Conservation (phyloP, 208 protist species). For the Hexamita inflata region DNA sequence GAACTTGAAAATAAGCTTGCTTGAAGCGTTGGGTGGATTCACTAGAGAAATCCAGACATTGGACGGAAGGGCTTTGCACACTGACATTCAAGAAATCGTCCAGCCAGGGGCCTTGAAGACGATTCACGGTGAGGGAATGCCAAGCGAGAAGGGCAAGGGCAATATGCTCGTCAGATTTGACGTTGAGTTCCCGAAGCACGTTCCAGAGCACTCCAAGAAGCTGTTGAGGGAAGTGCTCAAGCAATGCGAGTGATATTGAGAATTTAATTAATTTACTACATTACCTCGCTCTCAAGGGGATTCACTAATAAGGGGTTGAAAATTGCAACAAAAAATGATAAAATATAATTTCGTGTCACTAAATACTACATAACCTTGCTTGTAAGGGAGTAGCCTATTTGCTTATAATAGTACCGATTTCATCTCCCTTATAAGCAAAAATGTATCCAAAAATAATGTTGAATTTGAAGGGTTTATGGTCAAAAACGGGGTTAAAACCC, state of each 20-base stretch:
- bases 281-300: too few relatives aligned
- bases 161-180: slow-evolving; percentile 7
- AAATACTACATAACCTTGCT: too few relatives aligned
- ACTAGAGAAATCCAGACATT: slow-evolving; percentile 19
- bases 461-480: too few relatives aligned
- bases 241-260: neutral
- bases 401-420: too few relatives aligned
- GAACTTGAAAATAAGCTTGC: slow-evolving; percentile 6
- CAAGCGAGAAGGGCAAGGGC: neutral
- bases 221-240: neutral
- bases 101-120: neutral
- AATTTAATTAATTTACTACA: too few relatives aligned
- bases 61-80: slow-evolving; percentile 6
- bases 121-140: slow-evolving; percentile 28
- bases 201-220: slow-evolving; percentile 12
- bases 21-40: slow-evolving; percentile 33
- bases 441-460: too few relatives aligned
- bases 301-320: too few relatives aligned
- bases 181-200: slow-evolving; percentile 17
- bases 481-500: too few relatives aligned
- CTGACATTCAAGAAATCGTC: slow-evolving; percentile 5
- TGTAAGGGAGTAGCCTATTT: too few relatives aligned
- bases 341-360: too few relatives aligned
- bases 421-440: too few relatives aligned
- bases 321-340: too few relatives aligned